Conservation (phyloP, 768 basidiomycete species). For the Tylopilus subfusipes region DNA sequence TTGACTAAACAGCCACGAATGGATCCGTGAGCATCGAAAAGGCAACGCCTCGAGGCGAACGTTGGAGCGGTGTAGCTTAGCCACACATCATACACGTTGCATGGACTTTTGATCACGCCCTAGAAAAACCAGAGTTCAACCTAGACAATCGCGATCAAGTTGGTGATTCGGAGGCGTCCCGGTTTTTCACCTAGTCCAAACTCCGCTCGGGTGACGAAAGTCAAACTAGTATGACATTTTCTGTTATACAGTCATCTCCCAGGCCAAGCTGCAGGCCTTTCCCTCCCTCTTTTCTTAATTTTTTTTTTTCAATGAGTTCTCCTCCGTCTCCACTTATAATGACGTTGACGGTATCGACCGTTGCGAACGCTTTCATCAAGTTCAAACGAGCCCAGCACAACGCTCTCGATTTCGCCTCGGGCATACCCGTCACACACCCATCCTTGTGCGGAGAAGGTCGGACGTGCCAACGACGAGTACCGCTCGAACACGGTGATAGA, state of each 20-base stretch:
- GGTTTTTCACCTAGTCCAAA: not conserved
- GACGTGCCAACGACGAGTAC: slow-evolving; percentile 29
- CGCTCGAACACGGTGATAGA: slow-evolving; percentile 37
- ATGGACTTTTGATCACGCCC: not conserved
- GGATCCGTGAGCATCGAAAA: not conserved
- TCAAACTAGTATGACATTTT: not conserved
- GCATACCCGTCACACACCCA: slow-evolving; percentile 37
- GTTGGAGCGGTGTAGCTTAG: not conserved
- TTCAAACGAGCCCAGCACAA: slow-evolving; percentile 41
- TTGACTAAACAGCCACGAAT: not conserved
- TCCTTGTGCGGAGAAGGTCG: slow-evolving; percentile 27
- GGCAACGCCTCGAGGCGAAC: slow-evolving; percentile 2
- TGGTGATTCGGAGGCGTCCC: not conserved
- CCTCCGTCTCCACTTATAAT: slow-evolving; percentile 23
- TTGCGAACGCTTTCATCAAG: slow-evolving; percentile 55
- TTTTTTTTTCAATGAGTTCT: slow-evolving; percentile 11
- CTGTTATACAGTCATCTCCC: not conserved
- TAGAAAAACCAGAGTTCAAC: too few species aligned
- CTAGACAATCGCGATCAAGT: not conserved
- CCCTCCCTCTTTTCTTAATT: not conserved
- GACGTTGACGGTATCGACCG: slow-evolving; percentile 29
- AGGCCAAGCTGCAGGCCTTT: not conserved
- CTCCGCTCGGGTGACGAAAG: not conserved
- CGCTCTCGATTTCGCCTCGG: slow-evolving; percentile 37
- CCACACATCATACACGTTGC: slow-evolving; percentile 16